A percentile compares a stretch with the other conserved stretches of the same genome.
These are phyloP conservation scores for Acorus gramineus DNA, from an alignment of 106 monocot species.

Conservation along the genomic window DNA sequence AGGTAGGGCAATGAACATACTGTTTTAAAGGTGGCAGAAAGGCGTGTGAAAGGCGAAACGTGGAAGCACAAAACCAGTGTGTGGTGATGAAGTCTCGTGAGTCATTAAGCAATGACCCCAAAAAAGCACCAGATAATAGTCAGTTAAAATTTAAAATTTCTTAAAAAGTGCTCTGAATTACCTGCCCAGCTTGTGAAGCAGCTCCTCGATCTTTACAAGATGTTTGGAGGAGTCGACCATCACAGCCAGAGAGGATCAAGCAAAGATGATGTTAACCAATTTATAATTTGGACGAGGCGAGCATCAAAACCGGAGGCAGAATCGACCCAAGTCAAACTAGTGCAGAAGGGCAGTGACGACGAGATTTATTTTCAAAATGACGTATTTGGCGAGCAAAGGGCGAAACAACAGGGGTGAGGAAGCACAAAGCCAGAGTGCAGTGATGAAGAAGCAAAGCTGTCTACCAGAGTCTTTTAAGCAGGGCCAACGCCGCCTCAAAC, in stretches of 20 bases:
- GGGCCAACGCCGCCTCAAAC: constrained; percentile 22
- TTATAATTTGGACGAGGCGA: too few species aligned
- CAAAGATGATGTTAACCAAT: constrained; percentile 5
- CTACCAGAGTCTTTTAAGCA: constrained; percentile 19
- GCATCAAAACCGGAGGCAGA: too few species aligned
- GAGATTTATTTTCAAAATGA: constrained; percentile 10
- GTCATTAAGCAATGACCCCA: too few species aligned
- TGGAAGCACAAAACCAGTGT: too few species aligned
- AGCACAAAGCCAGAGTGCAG: constrained; percentile 11
- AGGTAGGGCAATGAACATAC: not conserved
- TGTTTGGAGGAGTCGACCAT: not conserved
- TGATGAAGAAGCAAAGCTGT: constrained; percentile 14
- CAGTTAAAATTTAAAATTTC: too few species aligned
- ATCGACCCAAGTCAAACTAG: too few species aligned
- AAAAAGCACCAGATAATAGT: too few species aligned
- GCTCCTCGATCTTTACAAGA: not conserved
- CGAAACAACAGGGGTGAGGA: constrained; percentile 20
- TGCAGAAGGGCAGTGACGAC: not conserved
- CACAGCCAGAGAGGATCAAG: constrained; percentile 4
- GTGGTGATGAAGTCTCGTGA: too few species aligned
- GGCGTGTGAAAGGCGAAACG: too few species aligned
- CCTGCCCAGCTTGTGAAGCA: constrained; percentile 9
- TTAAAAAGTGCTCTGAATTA: not conserved
- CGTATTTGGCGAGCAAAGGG: constrained; percentile 15
- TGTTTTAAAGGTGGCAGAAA: too few species aligned